Percentiles rank a stretch among this genome's conserved stretches.
phyloP scores from a whole-genome alignment of 176 grass and related monocot genomes.

The Elaeis guineensis region DNA sequence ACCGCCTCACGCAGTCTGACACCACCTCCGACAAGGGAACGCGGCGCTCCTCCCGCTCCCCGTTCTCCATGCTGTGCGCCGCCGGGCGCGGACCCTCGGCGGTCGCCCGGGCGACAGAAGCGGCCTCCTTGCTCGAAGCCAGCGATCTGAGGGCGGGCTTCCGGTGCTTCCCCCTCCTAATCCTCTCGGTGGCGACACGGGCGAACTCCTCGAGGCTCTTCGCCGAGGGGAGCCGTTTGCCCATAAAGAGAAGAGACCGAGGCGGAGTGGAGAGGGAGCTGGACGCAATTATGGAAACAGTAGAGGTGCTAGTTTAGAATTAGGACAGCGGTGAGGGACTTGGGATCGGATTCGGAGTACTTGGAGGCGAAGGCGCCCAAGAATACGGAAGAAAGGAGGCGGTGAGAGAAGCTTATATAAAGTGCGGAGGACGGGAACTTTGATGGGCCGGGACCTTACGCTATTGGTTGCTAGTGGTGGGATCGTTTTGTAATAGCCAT shows the following conservation, averaged over 20 bases:
- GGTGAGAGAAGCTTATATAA: too few relatives aligned
- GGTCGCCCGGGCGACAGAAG: constrained; percentile 10
- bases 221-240: constrained; percentile 32
- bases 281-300: too few relatives aligned
- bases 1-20: constrained; percentile 64
- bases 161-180: constrained; percentile 1
- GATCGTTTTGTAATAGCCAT: too few relatives aligned
- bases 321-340: too few relatives aligned
- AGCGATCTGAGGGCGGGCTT: constrained; percentile 12
- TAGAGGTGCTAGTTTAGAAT: too few relatives aligned
- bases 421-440: too few relatives aligned
- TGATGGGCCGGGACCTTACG: too few relatives aligned
- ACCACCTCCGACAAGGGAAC: constrained; percentile 68
- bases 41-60: constrained; percentile 24
- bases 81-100: constrained; percentile 18
- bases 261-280: constrained; percentile 2
- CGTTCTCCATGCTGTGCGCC: constrained; percentile 27
- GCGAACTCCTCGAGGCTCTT: constrained; percentile 3
- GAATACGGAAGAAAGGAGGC: too few relatives aligned
- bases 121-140: constrained; percentile 39
- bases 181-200: constrained; percentile 22
- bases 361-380: too few relatives aligned
- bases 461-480: too few relatives aligned
- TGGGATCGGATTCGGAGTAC: too few relatives aligned
- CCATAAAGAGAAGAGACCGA: constrained; percentile 30